Percentiles rank a stretch among this genome's conserved stretches.
Conservation (phyloP, 2,329 filamentous ascomycete species). For the Monilinia fructicola region DNA sequence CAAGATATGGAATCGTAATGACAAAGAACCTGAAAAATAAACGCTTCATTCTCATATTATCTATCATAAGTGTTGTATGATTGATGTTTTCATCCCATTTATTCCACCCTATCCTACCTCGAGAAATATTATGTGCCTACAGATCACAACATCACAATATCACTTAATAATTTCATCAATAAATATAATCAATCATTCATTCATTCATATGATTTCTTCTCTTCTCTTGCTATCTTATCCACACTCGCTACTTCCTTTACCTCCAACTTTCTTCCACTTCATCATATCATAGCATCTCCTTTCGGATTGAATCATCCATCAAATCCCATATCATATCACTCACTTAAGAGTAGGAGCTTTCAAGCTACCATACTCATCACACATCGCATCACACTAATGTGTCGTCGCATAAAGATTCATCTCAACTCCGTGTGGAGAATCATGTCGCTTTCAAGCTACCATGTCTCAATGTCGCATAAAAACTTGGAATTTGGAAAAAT, state of each 20-base stretch:
- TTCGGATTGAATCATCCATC: background rate
- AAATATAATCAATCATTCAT: constrained; percentile 5
- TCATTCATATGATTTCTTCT: constrained; percentile 16
- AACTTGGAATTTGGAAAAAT: constrained; percentile 19
- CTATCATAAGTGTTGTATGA: too few species aligned
- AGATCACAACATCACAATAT: background rate
- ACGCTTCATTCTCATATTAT: too few species aligned
- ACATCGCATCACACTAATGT: constrained; percentile 23
- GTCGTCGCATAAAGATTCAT: constrained; percentile 15
- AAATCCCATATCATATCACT: constrained; percentile 8
- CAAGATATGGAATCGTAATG: too few species aligned
- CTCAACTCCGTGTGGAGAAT: constrained; percentile 24
- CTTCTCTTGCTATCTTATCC: constrained; percentile 12
- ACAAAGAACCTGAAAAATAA: too few species aligned
- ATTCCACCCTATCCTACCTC: too few species aligned
- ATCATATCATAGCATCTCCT: constrained; percentile 1
- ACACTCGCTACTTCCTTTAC: background rate
- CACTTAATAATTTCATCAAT: background rate
- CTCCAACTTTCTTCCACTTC: background rate
- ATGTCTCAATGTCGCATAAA: constrained; percentile 33
- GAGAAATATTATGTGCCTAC: too few species aligned
- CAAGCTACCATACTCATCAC: constrained; percentile 39
- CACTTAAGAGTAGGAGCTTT: constrained; percentile 38
- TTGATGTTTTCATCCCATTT: too few species aligned
- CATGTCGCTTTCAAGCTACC: constrained; percentile 43